Evolutionary conservation across 1,284 basidiomycete genomes (phyloP).

Genomic region (Melanopsichium pennsylvanicum): DNA sequence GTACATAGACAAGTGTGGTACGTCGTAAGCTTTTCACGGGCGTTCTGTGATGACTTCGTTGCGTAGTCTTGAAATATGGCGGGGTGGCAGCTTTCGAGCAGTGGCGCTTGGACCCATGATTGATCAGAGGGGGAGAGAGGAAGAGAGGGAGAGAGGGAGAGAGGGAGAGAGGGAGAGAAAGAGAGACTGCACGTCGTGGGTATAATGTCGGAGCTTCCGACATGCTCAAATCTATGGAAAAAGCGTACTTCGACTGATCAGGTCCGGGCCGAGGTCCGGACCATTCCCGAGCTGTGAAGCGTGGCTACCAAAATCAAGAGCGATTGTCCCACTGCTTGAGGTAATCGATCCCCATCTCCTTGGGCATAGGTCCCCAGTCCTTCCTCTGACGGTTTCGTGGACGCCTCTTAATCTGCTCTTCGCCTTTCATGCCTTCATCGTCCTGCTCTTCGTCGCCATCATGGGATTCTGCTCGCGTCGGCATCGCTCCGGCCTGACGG

Average conservation of each 20-base stretch:
- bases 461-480: not conserved
- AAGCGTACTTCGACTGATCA: too few relatives aligned
- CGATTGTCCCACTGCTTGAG: conserved; percentile 42
- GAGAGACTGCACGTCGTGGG: not conserved
- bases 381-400: conserved; percentile 37
- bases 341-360: conserved; percentile 47
- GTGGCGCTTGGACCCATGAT: too few relatives aligned
- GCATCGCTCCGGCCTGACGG: conserved; percentile 15
- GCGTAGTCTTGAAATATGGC: too few relatives aligned
- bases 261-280: too few relatives aligned
- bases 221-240: too few relatives aligned
- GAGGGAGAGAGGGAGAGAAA: too few relatives aligned
- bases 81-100: too few relatives aligned
- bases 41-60: too few relatives aligned
- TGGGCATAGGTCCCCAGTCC: conserved; percentile 46
- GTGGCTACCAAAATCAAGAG: not conserved
- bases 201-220: conserved; percentile 1
- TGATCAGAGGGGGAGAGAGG: too few relatives aligned
- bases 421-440: conserved; percentile 15
- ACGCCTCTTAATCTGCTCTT: conserved; percentile 36
- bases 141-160: too few relatives aligned
- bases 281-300: too few relatives aligned
- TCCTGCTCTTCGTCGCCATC: conserved; percentile 11
- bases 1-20: not conserved
- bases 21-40: too few relatives aligned